These are phyloP conservation scores for Cydonia oblonga DNA, from an alignment of 331 rosid genomes.

Conservation along the genomic window DNA sequence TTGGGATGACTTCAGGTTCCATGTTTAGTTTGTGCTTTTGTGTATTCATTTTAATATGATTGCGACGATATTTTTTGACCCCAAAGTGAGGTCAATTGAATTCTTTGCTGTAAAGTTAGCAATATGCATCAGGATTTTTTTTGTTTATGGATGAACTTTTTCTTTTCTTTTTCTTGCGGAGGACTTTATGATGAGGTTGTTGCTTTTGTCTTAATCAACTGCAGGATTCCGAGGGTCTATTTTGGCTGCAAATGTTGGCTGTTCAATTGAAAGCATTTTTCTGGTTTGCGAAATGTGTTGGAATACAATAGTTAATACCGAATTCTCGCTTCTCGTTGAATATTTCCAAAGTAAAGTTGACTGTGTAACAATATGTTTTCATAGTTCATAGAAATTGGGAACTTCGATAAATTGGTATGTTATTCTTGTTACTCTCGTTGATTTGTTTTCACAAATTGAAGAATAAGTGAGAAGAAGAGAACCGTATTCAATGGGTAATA, in stretches of 20 bases:
- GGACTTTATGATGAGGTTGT: background rate
- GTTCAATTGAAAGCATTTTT: background rate
- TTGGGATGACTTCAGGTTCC: background rate
- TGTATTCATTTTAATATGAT: background rate
- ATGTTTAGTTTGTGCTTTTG: background rate
- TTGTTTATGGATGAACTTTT: too few species aligned
- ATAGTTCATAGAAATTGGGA: slow-evolving; percentile 11
- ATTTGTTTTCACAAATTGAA: slow-evolving; percentile 18
- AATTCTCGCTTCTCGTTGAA: background rate
- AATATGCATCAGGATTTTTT: too few species aligned
- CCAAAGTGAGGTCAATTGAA: background rate
- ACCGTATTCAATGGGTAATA: slow-evolving; percentile 81
- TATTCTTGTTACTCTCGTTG: slow-evolving; percentile 18
- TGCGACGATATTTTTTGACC: background rate
- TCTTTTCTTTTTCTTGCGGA: too few species aligned
- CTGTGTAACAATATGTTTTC: slow-evolving; percentile 4
- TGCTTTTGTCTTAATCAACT: background rate
- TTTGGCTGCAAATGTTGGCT: background rate
- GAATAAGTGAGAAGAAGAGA: slow-evolving; percentile 9
- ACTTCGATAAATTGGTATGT: slow-evolving; percentile 16
- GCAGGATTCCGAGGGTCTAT: slow-evolving; percentile 6
- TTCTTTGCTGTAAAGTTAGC: background rate
- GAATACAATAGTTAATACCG: background rate
- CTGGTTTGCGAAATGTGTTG: background rate
- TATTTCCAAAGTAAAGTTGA: slow-evolving; percentile 11